Percentiles rank a stretch among this genome's conserved stretches.
Conservation (phyloP, 2,329 filamentous ascomycete species). For the Xylaria multiplex region DNA sequence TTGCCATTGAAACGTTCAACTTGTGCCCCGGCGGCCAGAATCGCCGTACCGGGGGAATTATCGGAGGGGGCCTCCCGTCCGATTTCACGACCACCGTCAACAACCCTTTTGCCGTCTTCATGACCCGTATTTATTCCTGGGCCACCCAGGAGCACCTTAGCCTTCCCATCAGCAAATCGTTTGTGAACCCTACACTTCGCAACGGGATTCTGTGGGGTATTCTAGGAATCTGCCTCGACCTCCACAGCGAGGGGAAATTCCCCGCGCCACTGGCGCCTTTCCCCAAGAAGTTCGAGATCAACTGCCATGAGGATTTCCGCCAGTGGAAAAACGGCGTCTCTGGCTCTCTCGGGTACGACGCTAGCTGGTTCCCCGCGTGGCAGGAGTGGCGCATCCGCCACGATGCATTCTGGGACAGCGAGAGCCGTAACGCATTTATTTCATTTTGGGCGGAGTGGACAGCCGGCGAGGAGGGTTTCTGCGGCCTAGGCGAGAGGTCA, state of each 20-base stretch:
- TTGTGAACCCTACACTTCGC: background rate
- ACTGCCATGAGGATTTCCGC: background rate
- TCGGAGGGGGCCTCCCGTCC: too few species aligned
- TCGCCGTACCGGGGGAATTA: too few species aligned
- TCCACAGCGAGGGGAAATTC: background rate
- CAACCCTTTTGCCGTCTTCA: too few species aligned
- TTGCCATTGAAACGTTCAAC: too few species aligned
- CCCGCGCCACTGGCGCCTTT: background rate
- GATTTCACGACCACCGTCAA: too few species aligned
- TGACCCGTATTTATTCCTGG: background rate
- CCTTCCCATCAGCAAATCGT: background rate
- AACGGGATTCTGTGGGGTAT: background rate
- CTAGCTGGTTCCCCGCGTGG: background rate
- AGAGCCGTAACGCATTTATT: background rate
- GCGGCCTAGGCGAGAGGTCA: too few species aligned
- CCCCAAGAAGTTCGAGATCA: background rate
- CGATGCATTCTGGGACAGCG: background rate
- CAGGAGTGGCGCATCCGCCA: conserved; percentile 10
- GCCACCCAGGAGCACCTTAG: background rate
- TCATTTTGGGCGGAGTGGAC: background rate
- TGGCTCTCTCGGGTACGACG: background rate
- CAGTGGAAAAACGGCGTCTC: too few species aligned
- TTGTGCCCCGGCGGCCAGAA: too few species aligned
- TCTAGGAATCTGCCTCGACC: conserved; percentile 1
- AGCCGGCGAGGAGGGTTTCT: background rate